Base-by-base conservation (phyloP, 352 stramenopile genomes). In the Pythium volutum region DNA sequence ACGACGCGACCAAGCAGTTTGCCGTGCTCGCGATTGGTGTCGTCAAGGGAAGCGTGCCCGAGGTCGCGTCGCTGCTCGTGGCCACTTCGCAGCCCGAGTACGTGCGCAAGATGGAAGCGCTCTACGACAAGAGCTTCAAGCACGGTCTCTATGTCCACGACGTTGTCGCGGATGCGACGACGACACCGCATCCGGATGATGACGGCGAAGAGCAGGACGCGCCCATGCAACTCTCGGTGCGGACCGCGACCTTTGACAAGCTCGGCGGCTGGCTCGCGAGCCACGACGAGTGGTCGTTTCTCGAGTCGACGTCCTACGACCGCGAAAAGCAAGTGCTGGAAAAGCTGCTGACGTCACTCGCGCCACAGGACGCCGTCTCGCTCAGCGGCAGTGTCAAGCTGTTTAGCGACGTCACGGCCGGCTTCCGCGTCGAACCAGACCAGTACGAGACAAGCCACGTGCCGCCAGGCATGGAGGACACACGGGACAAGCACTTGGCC, bases 111-210 rank as follows among this genome's bases (percentile, higher is more conserved):
- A 71, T 71, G 64, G 27, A 46, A 0, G 64, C 56, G 18, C 39
- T 66, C 10, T 54, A 64, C 31, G 64, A 47, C 16, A 55, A 48
- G 4, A 36, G 53, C 4, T 71, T 66, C 52, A 59, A 51, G 39
- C 20, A 59, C 38, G 64, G 64, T 38, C 16, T 18, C 43, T 57
- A 53, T 22, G 16, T 66, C 3, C 26, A 53, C 33, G 38, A 50
- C 38, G 41, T 61, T 3, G 49, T 16, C n/a, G 2, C 41, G 7
- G n/a, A 48, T 27, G n/a, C 41, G 38, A 18, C 15, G 16, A 12
- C 43, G n/a, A n/a, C n/a, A n/a, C n/a, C n/a, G n/a, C n/a, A n/a
- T 8, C 22, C 6, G 20, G 11, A 7, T 1, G 45, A 6, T 39
- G 26, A 57, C 51, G 29, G 11, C 6, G 47, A 50, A 3, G 18